Percentiles rank a stretch among this genome's conserved stretches.
phyloP scores from a whole-genome alignment of 2,329 filamentous ascomycete genomes.

The Ophiocordyceps sinensis region DNA sequence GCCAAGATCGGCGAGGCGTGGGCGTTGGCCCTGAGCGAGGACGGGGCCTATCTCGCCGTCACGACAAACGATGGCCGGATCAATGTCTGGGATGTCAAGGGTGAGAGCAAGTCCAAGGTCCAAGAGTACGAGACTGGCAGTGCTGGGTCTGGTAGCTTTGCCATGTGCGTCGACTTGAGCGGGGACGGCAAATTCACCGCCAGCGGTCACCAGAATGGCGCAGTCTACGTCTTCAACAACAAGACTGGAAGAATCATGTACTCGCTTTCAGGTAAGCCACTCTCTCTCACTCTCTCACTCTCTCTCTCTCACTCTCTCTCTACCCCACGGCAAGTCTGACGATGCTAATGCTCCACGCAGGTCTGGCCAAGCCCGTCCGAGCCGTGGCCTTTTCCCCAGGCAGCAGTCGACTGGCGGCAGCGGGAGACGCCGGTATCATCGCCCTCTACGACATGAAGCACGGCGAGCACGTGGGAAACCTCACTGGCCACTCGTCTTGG shows the following conservation, averaged over 20 bases:
- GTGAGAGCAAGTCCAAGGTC: constrained; percentile 46
- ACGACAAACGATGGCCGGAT: constrained; percentile 80
- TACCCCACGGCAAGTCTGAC: neutral
- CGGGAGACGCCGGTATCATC: constrained; percentile 78
- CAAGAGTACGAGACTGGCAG: constrained; percentile 68
- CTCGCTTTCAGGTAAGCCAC: constrained; percentile 54
- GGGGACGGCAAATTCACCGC: constrained; percentile 73
- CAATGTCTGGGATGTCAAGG: constrained; percentile 68
- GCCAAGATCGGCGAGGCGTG: constrained; percentile 61
- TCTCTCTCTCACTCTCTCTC: constrained; percentile 7
- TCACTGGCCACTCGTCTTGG: constrained; percentile 72
- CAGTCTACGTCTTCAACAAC: constrained; percentile 91
- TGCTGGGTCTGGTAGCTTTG: constrained; percentile 69
- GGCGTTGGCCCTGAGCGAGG: constrained; percentile 73
- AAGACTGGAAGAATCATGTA: constrained; percentile 73
- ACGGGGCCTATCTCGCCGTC: constrained; percentile 73
- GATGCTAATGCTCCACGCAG: constrained; percentile 22
- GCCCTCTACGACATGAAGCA: constrained; percentile 84
- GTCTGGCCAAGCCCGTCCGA: constrained; percentile 75
- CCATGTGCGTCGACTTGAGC: constrained; percentile 71
- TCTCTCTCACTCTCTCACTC: constrained; percentile 7
- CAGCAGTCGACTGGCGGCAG: constrained; percentile 72
- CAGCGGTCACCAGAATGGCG: constrained; percentile 84
- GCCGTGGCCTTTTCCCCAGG: constrained; percentile 78
- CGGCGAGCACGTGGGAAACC: constrained; percentile 80